Evolutionary conservation across 2,329 filamentous ascomycete genomes (phyloP).

Genomic region (Zasmidium angulare): DNA sequence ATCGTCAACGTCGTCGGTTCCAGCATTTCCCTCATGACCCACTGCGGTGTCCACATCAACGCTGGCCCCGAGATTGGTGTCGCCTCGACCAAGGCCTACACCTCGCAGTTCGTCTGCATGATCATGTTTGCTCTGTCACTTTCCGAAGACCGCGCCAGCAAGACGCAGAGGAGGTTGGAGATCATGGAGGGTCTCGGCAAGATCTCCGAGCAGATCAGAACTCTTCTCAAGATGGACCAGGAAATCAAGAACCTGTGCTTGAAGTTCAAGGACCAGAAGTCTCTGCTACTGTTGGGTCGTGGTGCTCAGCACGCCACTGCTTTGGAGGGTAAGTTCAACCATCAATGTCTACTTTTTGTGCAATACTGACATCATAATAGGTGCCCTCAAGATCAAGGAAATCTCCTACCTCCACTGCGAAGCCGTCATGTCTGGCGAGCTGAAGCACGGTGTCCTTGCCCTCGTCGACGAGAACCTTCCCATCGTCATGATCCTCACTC

Average conservation of each 20-base stretch:
- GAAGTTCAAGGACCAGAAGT: conserved; percentile 98
- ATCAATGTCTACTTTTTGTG: not conserved
- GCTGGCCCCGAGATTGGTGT: conserved; percentile 98
- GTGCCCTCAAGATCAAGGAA: conserved; percentile 99
- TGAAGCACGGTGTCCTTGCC: conserved; percentile 97
- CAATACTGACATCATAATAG: conserved; percentile 36
- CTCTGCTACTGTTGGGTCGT: conserved; percentile 85
- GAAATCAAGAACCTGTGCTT: conserved; percentile 92
- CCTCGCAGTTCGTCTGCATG: conserved; percentile 98
- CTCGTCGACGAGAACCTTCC: conserved; percentile 97
- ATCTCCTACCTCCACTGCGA: conserved; percentile 99
- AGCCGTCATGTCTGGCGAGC: conserved; percentile 98
- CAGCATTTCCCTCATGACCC: conserved; percentile 96
- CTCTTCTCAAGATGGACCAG: conserved; percentile 87
- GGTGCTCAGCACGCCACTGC: conserved; percentile 97
- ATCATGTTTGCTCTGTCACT: conserved; percentile 98
- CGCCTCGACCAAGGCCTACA: conserved; percentile 98
- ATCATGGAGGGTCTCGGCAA: conserved; percentile 92
- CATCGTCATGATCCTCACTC: conserved; percentile 99
- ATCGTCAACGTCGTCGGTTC: conserved; percentile 99
- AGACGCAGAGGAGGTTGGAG: conserved; percentile 85
- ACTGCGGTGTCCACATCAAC: conserved; percentile 99
- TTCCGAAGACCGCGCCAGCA: conserved; percentile 93
- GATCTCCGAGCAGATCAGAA: conserved; percentile 86
- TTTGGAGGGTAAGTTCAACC: conserved; percentile 67